Percentiles rank a stretch among this genome's conserved stretches.
Evolutionary conservation across 495 filamentous ascomycete genomes (phyloP).

Genomic region (Aspergillus taichungensis): DNA sequence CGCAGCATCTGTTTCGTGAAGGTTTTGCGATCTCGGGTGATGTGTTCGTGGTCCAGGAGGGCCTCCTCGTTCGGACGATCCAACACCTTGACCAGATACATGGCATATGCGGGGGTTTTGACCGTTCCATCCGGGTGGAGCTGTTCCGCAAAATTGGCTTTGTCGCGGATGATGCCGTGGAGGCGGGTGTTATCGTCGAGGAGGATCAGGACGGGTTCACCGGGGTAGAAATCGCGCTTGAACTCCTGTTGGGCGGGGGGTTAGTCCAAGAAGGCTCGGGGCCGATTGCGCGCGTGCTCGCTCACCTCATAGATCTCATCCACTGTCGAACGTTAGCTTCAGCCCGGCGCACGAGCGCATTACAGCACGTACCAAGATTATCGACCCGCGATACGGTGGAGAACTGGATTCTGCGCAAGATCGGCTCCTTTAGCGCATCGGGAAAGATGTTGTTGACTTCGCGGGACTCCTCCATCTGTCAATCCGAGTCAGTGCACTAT

Average conservation of each 20-base stretch:
- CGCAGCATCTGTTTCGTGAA: constrained; percentile 94
- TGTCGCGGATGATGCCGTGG: constrained; percentile 75
- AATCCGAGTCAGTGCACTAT: too few species aligned
- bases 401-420: constrained; percentile 85
- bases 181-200: constrained; percentile 61
- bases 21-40: constrained; percentile 79
- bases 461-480: constrained; percentile 69
- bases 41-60: constrained; percentile 69
- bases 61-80: constrained; percentile 64
- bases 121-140: constrained; percentile 55
- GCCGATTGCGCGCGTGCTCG: constrained; percentile 10
- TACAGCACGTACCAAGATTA: constrained; percentile 57
- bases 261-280: neutral
- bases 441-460: constrained; percentile 90
- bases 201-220: constrained; percentile 72
- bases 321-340: constrained; percentile 38
- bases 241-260: constrained; percentile 53
- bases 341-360: constrained; percentile 1
- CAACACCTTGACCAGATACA: constrained; percentile 71
- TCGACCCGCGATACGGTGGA: constrained; percentile 86
- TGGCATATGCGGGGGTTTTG: constrained; percentile 56
- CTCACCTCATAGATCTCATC: constrained; percentile 58
- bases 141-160: constrained; percentile 64
- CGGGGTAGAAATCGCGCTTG: constrained; percentile 87
- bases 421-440: constrained; percentile 81